Conservation (phyloP, 768 basidiomycete genomes). For the Serendipita sp. region DNA sequence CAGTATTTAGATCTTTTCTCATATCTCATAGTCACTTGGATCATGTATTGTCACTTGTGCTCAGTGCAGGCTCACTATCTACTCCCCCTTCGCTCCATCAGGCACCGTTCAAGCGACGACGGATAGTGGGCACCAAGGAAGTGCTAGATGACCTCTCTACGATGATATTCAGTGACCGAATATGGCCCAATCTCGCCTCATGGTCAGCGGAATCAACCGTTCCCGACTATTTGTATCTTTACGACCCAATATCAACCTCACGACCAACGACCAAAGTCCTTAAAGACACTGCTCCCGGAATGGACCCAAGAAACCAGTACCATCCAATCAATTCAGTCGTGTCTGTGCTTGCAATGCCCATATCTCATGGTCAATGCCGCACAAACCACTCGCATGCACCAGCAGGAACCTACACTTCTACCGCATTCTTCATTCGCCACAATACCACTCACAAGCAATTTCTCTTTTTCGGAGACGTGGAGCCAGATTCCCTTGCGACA, state of each 20-base stretch:
- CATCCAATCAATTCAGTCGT: constrained; percentile 35
- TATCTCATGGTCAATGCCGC: constrained; percentile 54
- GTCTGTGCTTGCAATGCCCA: constrained; percentile 48
- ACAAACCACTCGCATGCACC: constrained; percentile 16
- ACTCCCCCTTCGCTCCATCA: constrained; percentile 21
- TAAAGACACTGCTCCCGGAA: constrained; percentile 21
- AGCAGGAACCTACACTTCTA: constrained; percentile 49
- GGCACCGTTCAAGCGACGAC: constrained; percentile 28
- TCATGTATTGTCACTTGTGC: constrained; percentile 67
- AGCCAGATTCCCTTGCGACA: constrained; percentile 60
- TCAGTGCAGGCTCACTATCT: constrained; percentile 64
- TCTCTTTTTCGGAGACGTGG: constrained; percentile 90
- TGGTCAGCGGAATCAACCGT: constrained; percentile 41
- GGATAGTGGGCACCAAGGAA: constrained; percentile 42
- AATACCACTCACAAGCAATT: constrained; percentile 39
- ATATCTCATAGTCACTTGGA: constrained; percentile 86
- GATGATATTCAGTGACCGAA: constrained; percentile 50
- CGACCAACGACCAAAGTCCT: not conserved
- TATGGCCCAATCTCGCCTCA: constrained; percentile 78
- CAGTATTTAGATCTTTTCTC: constrained; percentile 50
- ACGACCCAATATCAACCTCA: constrained; percentile 32
- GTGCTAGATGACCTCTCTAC: constrained; percentile 54
- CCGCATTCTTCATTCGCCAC: constrained; percentile 75
- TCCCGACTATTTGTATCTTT: constrained; percentile 42
- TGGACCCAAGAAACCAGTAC: constrained; percentile 40